These are phyloP conservation scores for Candida dubliniensis DNA, from an alignment of 1,139 yeast species.

Conservation along the genomic window DNA sequence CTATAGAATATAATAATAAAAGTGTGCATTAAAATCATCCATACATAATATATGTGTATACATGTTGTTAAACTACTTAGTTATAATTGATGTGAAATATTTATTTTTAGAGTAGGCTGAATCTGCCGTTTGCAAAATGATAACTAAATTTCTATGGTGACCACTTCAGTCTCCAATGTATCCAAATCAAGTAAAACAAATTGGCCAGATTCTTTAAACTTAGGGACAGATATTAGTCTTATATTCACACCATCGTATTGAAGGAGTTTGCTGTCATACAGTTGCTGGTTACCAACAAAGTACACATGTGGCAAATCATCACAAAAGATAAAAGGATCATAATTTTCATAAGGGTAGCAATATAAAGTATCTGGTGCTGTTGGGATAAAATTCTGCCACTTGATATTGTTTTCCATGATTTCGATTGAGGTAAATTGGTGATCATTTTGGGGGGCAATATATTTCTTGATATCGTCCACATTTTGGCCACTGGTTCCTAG, in stretches of 20 bases:
- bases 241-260: slow-evolving; percentile 32
- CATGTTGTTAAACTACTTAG: no score
- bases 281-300: slow-evolving; percentile 80
- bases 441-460: slow-evolving; percentile 26
- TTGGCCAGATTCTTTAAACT: slow-evolving; percentile 64
- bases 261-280: slow-evolving; percentile 43
- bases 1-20: no score
- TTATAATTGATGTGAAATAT: no score
- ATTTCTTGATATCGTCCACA: slow-evolving; percentile 72
- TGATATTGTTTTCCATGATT: slow-evolving; percentile 65
- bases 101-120: no score
- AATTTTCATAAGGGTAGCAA: slow-evolving; percentile 79
- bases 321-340: slow-evolving; percentile 75
- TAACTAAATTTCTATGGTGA: slow-evolving; percentile 21
- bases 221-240: slow-evolving; percentile 68
- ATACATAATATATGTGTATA: no score
- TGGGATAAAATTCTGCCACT: slow-evolving; percentile 88
- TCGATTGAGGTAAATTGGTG: slow-evolving; percentile 24
- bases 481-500: slow-evolving; percentile 87
- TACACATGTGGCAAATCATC: slow-evolving; percentile 81
- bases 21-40: no score
- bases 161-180: slow-evolving; percentile 52
- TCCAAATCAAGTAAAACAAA: slow-evolving; percentile 64
- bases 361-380: slow-evolving; percentile 96
- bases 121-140: no score